Evolutionary conservation across 78 protist genomes (phyloP), one percentile per base, ranked within the genome.

Genomic region (Ministeria vibrans): DNA sequence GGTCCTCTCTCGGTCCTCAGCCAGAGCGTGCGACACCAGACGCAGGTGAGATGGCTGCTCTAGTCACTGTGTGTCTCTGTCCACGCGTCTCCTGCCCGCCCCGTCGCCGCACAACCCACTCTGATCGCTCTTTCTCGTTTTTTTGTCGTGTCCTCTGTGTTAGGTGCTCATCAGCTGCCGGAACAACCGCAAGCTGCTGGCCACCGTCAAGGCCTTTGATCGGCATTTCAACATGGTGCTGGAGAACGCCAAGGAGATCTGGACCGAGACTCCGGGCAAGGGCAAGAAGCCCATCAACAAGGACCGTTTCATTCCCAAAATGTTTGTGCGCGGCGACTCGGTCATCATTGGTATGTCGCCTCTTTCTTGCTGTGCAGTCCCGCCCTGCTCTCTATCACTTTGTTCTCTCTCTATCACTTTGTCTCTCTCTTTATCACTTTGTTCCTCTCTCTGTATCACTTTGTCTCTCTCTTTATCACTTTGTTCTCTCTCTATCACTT

Each of bases 221-320:
- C 86, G 99, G 22, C 99, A 98, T 86, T 96, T 94, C 87, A 97
- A 98, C 85, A 91, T 98, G 97, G 96, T 98, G 43, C 83, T 98
- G 42, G 99, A 97, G 78, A 85, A 95, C 63, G 99, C 89, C 42
- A 62, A 83, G 68, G 99, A 97, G 77, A 87, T 96, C 80, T 97
- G 99, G 99, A 92, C 97, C 34, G 98, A 96, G 86, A 43, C 75
- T 51, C 96, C 96, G 46, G 87, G 88, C 73, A 68, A 69, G 63
- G 96, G 92, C 43, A 95, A 92, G 82, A 95, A 88, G 42, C 97
- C 98, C n/a, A 82, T 93, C 61, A 96, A 94, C 83, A 89, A 88
- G 81, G 93, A 92, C 69, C 84, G 98, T 11, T 94, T 91, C 87
- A 90, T 98, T 78, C 66, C 83, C 83, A 97, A 98, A 84, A 85